Evolutionary conservation across 192 early-diverging fungal species (phyloP), one percentile per base, ranked within the genome.

Genomic region (Coemansia umbellata): DNA sequence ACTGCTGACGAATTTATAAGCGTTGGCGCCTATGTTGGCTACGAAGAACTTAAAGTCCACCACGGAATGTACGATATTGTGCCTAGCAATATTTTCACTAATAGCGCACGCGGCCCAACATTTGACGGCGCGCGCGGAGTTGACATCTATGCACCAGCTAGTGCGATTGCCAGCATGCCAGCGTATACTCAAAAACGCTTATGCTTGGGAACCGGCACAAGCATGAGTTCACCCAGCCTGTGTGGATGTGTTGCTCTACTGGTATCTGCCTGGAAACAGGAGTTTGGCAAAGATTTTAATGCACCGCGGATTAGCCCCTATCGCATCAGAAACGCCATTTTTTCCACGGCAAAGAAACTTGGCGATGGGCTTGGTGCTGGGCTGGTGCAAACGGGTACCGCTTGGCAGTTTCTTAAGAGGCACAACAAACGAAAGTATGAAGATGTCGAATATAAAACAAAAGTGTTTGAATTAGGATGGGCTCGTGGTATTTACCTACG

Each of bases 151-250:
- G 90, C 87, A n/a, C 93, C 95, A 18, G 96, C 94, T 22, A 91
- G 87, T 26, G 96, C 96, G 5, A 87, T 97, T 48, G 91, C 96
- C 10, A 85, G 84, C 54, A 87, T 91, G 23, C 94, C 96, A 5
- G 78, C 86, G 18, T 99, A 91, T 68, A 84, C 81, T 10, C 74
- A 83, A 11, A 66, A 83, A 36, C 82, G 81, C 23, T 65, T 83
- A 42, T 81, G 84, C 51, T 79, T 90, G 37, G 89, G 87, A 82
- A 97, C 95, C 69, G 96, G 95, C 44, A 97, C 96, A 15, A 88
- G 85, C 49, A 99, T 99, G 96, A 85, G 87, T 37, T 82, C 84
- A 40, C 96, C 96, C 37, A 94, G 93, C 62, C 83, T 84, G 40
- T 89, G 91, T 68, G 91, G 93, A n/a, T 89, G 91, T 61, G 60